These are phyloP conservation scores for Kodamaea leandrae DNA, from an alignment of 805 yeast genomes.

Conservation along the genomic window DNA sequence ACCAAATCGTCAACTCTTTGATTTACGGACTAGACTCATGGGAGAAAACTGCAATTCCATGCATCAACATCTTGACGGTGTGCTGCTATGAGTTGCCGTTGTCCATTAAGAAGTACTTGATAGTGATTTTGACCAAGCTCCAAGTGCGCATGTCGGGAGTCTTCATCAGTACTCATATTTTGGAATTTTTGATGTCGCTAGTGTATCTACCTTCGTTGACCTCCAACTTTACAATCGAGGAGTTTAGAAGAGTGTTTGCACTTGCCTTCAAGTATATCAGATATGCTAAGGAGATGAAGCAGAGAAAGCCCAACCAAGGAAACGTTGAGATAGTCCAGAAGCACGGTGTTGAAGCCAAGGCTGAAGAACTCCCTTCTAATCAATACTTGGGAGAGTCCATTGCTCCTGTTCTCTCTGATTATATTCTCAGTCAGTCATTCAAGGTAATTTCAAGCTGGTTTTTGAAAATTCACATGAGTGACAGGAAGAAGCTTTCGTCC, in stretches of 20 bases:
- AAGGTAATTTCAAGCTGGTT: slow-evolving; percentile 71
- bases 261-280: slow-evolving; percentile 79
- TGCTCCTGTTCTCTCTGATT: slow-evolving; percentile 54
- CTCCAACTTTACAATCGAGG: slow-evolving; percentile 71
- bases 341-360: slow-evolving; percentile 48
- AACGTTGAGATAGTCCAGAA: slow-evolving; percentile 20
- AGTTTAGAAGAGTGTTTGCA: slow-evolving; percentile 76
- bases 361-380: slow-evolving; percentile 57
- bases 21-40: slow-evolving; percentile 64
- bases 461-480: slow-evolving; percentile 55
- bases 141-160: slow-evolving; percentile 73
- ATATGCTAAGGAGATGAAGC: slow-evolving; percentile 54
- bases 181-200: slow-evolving; percentile 70
- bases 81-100: slow-evolving; percentile 80
- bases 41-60: slow-evolving; percentile 76
- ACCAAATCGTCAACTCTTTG: slow-evolving; percentile 58
- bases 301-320: slow-evolving; percentile 20
- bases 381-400: slow-evolving; percentile 34
- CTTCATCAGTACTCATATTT: slow-evolving; percentile 65
- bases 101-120: slow-evolving; percentile 64
- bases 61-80: slow-evolving; percentile 69
- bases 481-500: slow-evolving; percentile 58
- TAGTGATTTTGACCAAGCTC: slow-evolving; percentile 66
- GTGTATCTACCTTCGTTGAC: slow-evolving; percentile 65
- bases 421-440: slow-evolving; percentile 62